phyloP scores from a whole-genome alignment of 495 filamentous ascomycete species.

The Lindgomyces ingoldianus region DNA sequence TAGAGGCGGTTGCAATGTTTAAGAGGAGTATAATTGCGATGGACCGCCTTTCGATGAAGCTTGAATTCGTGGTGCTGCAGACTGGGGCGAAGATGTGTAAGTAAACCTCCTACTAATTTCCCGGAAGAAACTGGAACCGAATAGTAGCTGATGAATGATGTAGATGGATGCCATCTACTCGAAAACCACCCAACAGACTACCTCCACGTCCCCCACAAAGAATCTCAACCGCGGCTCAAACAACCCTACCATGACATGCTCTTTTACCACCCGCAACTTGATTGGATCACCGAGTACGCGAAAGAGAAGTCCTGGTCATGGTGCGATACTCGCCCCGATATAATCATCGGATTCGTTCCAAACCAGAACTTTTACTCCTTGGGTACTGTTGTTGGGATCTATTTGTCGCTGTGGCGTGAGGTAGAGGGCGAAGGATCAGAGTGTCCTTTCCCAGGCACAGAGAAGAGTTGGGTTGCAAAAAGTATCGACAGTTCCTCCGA shows the following conservation, averaged over 20 bases:
- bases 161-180: constrained; percentile 42
- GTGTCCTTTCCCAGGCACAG: constrained; percentile 40
- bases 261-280: constrained; percentile 44
- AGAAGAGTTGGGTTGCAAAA: constrained; percentile 38
- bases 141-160: background rate
- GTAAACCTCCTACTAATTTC: background rate
- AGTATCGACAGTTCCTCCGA: constrained; percentile 39
- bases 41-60: constrained; percentile 28
- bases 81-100: constrained; percentile 44
- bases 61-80: constrained; percentile 43
- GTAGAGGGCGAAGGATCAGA: constrained; percentile 39
- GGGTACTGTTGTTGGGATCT: constrained; percentile 39
- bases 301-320: constrained; percentile 41
- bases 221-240: constrained; percentile 38
- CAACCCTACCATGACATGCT: constrained; percentile 38
- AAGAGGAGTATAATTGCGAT: constrained; percentile 40
- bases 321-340: constrained; percentile 42
- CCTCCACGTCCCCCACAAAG: constrained; percentile 41
- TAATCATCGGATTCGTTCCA: constrained; percentile 46
- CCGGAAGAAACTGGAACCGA: background rate
- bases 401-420: constrained; percentile 32
- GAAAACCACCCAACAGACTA: constrained; percentile 43
- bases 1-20: constrained; percentile 44
- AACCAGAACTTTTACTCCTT: constrained; percentile 43
- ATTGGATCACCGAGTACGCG: constrained; percentile 39